A percentile compares a stretch with the other conserved stretches of the same genome.
These are phyloP conservation scores for Trametes meyenii DNA, from an alignment of 768 basidiomycete species.

Conservation along the genomic window DNA sequence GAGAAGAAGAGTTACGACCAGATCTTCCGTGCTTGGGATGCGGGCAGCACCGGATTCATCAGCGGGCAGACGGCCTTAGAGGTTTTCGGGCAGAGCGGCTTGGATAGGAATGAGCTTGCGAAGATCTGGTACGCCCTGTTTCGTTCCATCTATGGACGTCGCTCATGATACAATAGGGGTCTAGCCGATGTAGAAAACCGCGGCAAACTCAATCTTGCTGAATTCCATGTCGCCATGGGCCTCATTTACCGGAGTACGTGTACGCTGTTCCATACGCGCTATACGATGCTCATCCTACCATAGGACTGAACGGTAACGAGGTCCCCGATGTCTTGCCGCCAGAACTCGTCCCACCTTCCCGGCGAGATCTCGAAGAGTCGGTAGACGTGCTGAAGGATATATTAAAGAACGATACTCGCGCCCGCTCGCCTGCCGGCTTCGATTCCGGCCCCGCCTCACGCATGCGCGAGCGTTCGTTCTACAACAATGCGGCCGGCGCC, in stretches of 20 bases:
- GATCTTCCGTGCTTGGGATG: constrained; percentile 98
- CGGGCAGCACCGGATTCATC: constrained; percentile 80
- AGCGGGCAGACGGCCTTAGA: constrained; percentile 81
- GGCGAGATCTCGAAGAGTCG: constrained; percentile 84
- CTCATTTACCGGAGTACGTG: constrained; percentile 92
- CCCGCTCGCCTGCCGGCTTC: constrained; percentile 57
- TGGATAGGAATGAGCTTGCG: constrained; percentile 88
- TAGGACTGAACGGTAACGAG: constrained; percentile 90
- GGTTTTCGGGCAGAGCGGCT: constrained; percentile 92
- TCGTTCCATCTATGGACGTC: not conserved
- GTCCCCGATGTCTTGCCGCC: constrained; percentile 85
- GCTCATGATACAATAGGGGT: constrained; percentile 57
- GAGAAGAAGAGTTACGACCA: constrained; percentile 98
- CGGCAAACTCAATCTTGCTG: constrained; percentile 92
- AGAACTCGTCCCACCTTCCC: constrained; percentile 91
- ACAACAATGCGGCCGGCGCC: constrained; percentile 52
- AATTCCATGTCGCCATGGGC: constrained; percentile 99
- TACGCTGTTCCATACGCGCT: not conserved
- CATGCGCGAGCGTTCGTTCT: constrained; percentile 74
- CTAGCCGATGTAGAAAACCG: constrained; percentile 92
- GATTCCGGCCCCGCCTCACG: constrained; percentile 58
- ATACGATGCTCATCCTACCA: not conserved
- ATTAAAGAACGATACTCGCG: constrained; percentile 82
- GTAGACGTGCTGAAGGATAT: constrained; percentile 89
- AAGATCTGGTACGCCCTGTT: constrained; percentile 77